Evolutionary conservation across 345 rosid species (phyloP).

Genomic region (Excoecaria agallocha): DNA sequence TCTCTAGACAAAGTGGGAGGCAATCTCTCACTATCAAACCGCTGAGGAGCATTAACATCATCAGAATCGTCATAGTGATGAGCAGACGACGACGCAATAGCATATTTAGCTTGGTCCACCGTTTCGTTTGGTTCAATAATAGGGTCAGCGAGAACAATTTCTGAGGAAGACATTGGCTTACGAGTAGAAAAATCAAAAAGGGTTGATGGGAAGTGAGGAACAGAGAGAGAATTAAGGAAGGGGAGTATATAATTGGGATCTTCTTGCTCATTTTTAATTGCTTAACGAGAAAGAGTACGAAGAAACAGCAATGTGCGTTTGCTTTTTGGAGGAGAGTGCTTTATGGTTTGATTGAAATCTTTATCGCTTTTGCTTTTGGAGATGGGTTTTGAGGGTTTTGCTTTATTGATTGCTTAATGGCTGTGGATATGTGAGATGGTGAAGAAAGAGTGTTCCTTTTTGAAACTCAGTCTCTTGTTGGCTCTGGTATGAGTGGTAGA

Average conservation of each 20-base stretch:
- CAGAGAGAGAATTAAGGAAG: neutral
- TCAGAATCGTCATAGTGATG: conserved; percentile 24
- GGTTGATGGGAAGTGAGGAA: neutral
- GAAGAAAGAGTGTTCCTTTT: neutral
- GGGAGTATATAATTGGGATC: conserved; percentile 24
- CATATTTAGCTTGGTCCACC: neutral
- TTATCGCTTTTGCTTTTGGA: conserved; percentile 24
- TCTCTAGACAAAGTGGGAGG: conserved; percentile 70
- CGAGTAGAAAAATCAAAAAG: neutral
- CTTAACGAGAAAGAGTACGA: conserved; percentile 18
- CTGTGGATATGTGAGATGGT: neutral
- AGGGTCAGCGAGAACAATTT: conserved; percentile 69
- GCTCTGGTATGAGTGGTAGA: neutral
- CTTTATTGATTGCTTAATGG: neutral
- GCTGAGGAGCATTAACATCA: conserved; percentile 44
- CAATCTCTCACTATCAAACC: conserved; percentile 88
- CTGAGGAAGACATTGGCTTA: conserved; percentile 38
- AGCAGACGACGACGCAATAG: conserved; percentile 21
- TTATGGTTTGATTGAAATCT: conserved; percentile 1
- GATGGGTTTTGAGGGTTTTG: neutral
- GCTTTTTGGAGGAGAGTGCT: conserved; percentile 3
- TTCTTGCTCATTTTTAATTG: conserved; percentile 3
- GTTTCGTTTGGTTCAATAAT: conserved; percentile 20
- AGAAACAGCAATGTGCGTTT: neutral
- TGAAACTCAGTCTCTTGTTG: neutral